These are phyloP conservation scores for Oryza meridionalis DNA, from an alignment of 176 grass and related monocot genomes.

Conservation along the genomic window DNA sequence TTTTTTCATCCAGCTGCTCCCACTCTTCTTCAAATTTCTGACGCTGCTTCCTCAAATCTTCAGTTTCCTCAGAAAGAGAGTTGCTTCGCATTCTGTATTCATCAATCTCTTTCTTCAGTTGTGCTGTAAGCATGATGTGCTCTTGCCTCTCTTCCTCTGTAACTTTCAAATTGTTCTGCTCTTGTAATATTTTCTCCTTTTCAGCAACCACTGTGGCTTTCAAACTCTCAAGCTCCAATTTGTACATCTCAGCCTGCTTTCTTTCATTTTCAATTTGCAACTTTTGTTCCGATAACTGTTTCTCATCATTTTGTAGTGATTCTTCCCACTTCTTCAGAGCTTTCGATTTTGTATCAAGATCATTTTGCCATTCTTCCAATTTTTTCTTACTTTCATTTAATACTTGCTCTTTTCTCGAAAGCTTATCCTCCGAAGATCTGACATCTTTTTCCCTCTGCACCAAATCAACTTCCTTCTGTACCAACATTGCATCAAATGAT, in stretches of 20 bases:
- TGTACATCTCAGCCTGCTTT: constrained; percentile 49
- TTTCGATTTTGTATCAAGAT: constrained; percentile 76
- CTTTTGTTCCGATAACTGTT: constrained; percentile 67
- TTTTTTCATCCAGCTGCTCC: constrained; percentile 93
- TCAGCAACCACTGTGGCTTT: constrained; percentile 62
- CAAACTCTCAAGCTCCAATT: constrained; percentile 59
- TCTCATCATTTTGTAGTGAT: constrained; percentile 61
- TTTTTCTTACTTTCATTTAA: constrained; percentile 65
- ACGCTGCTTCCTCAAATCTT: constrained; percentile 79
- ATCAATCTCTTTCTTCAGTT: constrained; percentile 90
- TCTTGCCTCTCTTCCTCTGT: constrained; percentile 77
- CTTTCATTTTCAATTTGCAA: constrained; percentile 49
- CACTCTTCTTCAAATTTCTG: constrained; percentile 95
- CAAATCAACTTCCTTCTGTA: constrained; percentile 52
- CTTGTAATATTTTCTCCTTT: constrained; percentile 71
- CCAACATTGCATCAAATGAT: constrained; percentile 65
- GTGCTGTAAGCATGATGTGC: constrained; percentile 52
- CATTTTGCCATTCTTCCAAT: constrained; percentile 64
- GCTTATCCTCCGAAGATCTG: constrained; percentile 54
- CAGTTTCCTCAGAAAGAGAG: constrained; percentile 66
- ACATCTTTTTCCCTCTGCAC: constrained; percentile 71
- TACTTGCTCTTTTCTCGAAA: constrained; percentile 61
- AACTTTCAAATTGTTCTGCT: constrained; percentile 68
- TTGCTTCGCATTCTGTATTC: constrained; percentile 82
- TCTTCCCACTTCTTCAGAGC: constrained; percentile 80